Evolutionary conservation across 2,329 filamentous ascomycete genomes (phyloP).

Genomic region (Aspergillus pseudoglaucus): DNA sequence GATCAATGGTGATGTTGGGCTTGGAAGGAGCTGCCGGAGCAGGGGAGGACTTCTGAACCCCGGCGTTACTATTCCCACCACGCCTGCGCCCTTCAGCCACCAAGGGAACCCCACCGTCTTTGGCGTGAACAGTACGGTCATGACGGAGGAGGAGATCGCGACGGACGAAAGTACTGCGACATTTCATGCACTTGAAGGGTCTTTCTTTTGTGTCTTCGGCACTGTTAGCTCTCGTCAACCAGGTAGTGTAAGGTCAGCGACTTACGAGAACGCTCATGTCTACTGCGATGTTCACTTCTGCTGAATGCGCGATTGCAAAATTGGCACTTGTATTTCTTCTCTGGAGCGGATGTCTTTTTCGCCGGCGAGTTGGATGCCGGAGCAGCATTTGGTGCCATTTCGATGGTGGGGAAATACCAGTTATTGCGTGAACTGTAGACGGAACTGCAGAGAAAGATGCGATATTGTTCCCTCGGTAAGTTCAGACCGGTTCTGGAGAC

Average conservation of each 20-base stretch:
- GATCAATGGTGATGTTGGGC: slow-evolving; percentile 72
- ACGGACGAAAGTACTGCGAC: slow-evolving; percentile 94
- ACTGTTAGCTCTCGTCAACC: slow-evolving; percentile 1
- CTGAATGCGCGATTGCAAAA: slow-evolving; percentile 98
- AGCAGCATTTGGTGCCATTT: slow-evolving; percentile 45
- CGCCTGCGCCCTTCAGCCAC: slow-evolving; percentile 86
- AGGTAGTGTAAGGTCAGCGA: slow-evolving; percentile 26
- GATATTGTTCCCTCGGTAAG: slow-evolving; percentile 35
- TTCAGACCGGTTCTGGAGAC: slow-evolving; percentile 39
- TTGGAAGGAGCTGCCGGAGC: slow-evolving; percentile 57
- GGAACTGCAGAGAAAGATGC: slow-evolving; percentile 20
- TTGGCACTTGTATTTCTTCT: slow-evolving; percentile 99
- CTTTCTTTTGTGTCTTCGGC: slow-evolving; percentile 88
- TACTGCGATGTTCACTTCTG: slow-evolving; percentile 90
- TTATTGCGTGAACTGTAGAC: slow-evolving; percentile 11
- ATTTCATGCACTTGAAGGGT: slow-evolving; percentile 98
- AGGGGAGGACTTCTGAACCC: slow-evolving; percentile 32
- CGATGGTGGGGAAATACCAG: slow-evolving; percentile 13
- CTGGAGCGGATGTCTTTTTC: slow-evolving; percentile 77
- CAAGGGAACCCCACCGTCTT: slow-evolving; percentile 89
- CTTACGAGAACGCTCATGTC: slow-evolving; percentile 97
- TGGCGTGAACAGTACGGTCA: slow-evolving; percentile 96
- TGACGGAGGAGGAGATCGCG: slow-evolving; percentile 93
- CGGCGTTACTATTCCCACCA: slow-evolving; percentile 25
- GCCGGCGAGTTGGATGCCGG: slow-evolving; percentile 65